Conservation (phyloP, 2,329 filamentous ascomycete species). For the Cladosporium sp. region DNA sequence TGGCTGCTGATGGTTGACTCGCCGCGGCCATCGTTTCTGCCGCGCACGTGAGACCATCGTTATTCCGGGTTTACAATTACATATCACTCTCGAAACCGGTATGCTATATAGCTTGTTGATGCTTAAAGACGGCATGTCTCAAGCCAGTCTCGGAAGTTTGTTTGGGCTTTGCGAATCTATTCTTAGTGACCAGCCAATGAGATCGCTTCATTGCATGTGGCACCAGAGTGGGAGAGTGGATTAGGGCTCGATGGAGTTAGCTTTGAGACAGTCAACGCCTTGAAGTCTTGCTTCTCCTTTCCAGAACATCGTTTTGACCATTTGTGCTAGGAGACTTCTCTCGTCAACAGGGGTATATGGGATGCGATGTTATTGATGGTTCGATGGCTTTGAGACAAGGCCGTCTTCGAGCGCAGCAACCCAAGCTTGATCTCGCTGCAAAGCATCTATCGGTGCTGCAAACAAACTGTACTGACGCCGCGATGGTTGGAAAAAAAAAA, state of each 20-base stretch:
- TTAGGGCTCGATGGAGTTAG: not conserved
- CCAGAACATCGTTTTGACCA: not conserved
- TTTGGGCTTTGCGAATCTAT: not conserved
- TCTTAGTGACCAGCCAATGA: not conserved
- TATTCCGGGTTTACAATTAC: not conserved
- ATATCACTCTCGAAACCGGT: not conserved
- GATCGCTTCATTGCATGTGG: not conserved
- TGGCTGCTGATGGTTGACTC: not conserved
- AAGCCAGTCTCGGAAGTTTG: not conserved
- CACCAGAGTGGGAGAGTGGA: not conserved
- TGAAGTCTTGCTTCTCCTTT: not conserved
- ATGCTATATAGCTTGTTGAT: not conserved
- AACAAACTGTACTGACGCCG: not conserved
- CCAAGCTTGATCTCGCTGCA: not conserved
- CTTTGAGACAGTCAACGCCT: not conserved
- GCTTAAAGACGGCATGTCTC: not conserved
- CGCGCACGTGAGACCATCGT: not conserved
- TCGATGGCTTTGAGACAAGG: not conserved
- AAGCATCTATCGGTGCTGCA: not conserved
- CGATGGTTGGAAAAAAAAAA: too few relatives aligned
- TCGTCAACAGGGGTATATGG: not conserved
- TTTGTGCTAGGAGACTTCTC: not conserved
- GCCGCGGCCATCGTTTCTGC: not conserved
- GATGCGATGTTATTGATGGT: not conserved
- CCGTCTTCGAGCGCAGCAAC: not conserved